Evolutionary conservation across 2,329 filamentous ascomycete genomes (phyloP).

Genomic region (Penicillium sp.): DNA sequence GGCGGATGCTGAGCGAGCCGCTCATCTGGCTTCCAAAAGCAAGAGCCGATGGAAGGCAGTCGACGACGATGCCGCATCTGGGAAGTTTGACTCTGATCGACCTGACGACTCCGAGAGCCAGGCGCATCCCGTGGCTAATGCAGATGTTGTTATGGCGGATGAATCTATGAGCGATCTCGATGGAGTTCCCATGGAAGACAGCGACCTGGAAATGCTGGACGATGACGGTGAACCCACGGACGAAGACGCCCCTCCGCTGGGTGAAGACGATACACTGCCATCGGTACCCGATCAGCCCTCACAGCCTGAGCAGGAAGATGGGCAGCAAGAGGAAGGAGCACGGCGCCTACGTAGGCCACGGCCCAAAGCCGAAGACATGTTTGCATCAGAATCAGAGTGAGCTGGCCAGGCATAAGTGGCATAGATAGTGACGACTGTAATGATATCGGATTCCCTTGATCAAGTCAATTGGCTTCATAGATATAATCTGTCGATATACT

Average conservation of each 20-base stretch:
- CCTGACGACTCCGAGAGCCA: conserved; percentile 35
- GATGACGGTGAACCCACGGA: conserved; percentile 49
- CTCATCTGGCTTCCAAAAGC: conserved; percentile 45
- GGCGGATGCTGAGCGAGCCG: conserved; percentile 48
- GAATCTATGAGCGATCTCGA: conserved; percentile 53
- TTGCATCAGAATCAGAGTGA: conserved; percentile 71
- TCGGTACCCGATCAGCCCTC: conserved; percentile 30
- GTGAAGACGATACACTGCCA: conserved; percentile 30
- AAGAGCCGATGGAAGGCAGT: conserved; percentile 56
- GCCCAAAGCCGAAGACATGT: conserved; percentile 84
- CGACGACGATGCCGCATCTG: conserved; percentile 48
- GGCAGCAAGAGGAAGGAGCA: conserved; percentile 38
- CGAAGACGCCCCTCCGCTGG: conserved; percentile 38
- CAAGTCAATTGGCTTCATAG: conserved; percentile 11
- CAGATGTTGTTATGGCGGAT: conserved; percentile 52
- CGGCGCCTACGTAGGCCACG: conserved; percentile 59
- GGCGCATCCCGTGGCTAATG: conserved; percentile 40
- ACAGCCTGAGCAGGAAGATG: conserved; percentile 32
- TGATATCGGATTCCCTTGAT: conserved; percentile 17
- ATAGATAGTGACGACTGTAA: conserved; percentile 28
- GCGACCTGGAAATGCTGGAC: conserved; percentile 43
- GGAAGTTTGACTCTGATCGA: conserved; percentile 38
- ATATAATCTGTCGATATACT: background rate
- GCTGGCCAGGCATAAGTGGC: conserved; percentile 12
- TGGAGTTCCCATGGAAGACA: conserved; percentile 54